Evolutionary conservation across 495 filamentous ascomycete genomes (phyloP).

Genomic region (Daldinia loculata): DNA sequence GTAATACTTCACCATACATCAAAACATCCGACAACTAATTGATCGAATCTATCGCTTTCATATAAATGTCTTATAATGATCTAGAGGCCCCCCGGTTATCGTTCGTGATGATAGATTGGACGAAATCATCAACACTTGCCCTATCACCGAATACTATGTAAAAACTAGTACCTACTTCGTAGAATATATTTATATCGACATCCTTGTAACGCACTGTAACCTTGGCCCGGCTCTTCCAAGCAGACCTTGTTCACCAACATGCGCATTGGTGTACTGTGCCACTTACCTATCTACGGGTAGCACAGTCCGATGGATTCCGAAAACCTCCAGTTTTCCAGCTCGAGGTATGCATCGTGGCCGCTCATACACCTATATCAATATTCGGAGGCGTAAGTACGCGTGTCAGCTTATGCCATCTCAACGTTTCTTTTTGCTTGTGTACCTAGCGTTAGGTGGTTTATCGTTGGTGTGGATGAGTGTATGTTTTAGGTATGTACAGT

Average conservation of each 20-base stretch:
- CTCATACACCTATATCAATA: slow-evolving; percentile 1
- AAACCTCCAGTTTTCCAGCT: not conserved
- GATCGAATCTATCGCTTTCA: not conserved
- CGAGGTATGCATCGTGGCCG: slow-evolving; percentile 1
- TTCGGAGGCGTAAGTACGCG: not conserved
- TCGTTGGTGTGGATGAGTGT: no score
- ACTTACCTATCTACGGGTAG: slow-evolving; percentile 27
- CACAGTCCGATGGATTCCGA: slow-evolving; percentile 19
- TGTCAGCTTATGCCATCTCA: not conserved
- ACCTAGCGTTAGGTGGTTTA: not conserved
- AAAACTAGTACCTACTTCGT: no score
- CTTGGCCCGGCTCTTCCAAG: slow-evolving; percentile 20
- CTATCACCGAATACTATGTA: not conserved
- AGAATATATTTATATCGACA: slow-evolving; percentile 20
- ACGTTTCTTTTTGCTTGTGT: not conserved
- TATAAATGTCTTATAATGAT: not conserved
- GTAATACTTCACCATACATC: slow-evolving; percentile 11
- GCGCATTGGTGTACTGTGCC: slow-evolving; percentile 18
- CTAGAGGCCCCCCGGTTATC: not conserved
- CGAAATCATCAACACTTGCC: not conserved
- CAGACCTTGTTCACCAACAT: slow-evolving; percentile 19
- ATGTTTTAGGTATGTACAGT: no score
- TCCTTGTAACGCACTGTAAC: slow-evolving; percentile 27
- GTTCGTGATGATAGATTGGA: not conserved
- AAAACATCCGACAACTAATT: not conserved